Evolutionary conservation across 2,329 filamentous ascomycete genomes (phyloP).

Genomic region (Trichoderma afroharzianum): DNA sequence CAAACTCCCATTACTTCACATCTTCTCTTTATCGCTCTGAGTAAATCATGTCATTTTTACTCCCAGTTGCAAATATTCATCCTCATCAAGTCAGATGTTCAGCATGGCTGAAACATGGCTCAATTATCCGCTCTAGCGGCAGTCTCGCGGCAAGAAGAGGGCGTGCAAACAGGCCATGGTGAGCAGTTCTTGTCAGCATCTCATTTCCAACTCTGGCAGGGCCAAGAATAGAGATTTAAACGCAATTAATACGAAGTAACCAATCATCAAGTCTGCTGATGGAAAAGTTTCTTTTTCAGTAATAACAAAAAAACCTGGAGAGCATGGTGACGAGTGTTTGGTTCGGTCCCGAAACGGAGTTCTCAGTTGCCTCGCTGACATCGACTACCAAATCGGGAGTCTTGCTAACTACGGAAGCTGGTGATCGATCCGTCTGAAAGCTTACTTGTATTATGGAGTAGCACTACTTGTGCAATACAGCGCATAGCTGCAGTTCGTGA

Average conservation of each 20-base stretch:
- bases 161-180: background rate
- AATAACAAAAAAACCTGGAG: background rate
- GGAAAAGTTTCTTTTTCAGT: background rate
- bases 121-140: background rate
- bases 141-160: background rate
- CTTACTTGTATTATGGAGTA: conserved; percentile 1
- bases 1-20: background rate
- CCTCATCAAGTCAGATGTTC: background rate
- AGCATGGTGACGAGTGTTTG: background rate
- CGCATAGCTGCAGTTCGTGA: conserved; percentile 12
- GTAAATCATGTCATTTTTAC: background rate
- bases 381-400: background rate
- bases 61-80: background rate
- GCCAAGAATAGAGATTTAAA: background rate
- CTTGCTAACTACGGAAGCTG: conserved; percentile 5
- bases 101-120: background rate
- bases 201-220: background rate
- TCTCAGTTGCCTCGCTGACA: background rate
- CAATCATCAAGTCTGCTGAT: background rate
- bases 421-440: conserved; percentile 9
- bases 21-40: background rate
- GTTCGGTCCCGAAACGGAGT: background rate
- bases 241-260: background rate
- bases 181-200: background rate
- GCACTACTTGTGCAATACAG: conserved; percentile 11